Evolutionary conservation across 2,329 filamentous ascomycete genomes (phyloP), one percentile per base, ranked within the genome.

Genomic region (Lomentospora prolificans): DNA sequence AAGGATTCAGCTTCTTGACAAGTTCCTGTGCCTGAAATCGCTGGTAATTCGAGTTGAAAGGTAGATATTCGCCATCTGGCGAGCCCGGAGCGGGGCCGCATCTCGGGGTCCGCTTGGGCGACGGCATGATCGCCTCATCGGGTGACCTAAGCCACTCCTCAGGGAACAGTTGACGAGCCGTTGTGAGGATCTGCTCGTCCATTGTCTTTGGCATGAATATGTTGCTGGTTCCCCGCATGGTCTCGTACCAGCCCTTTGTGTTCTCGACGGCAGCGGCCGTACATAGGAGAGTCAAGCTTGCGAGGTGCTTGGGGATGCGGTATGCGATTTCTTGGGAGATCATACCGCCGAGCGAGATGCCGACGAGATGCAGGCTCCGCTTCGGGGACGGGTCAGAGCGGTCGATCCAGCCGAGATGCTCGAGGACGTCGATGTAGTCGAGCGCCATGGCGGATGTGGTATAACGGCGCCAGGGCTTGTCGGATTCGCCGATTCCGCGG

Each of bases 281-380:
- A 66, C 78, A 82, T 59, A 84, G 69, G 3, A 89, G 75, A 31
- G 72, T 77, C 17, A 89, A 70, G 14, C 77, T 80, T 24, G 72
- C 70, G 55, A 88, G 66, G 50, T 79, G 73, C 10, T 70, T 59
- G 0, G 82, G 81, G 28, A 74, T 69, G n/a, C 75, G 67, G 61
- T 70, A 73, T 22, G 78, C 82, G 3, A 96, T 65, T 71, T 96
- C 90, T 69, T 95, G 90, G 2, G 88, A 82, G 63, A 96, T 92
- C 90, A 96, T 95, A 64, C 90, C 90, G 60, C 90, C 90, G 79
- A 95, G 87, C 58, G 85, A 89, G 60, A 92, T 83, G 56, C 90
- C 90, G 31, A 87, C 75, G 54, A 95, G 67, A 71, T 96, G 84
- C 66, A 73, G 76, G 71, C 63, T 75, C 62, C 65, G 76, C 7